These are phyloP conservation scores for Millerago galiae DNA, from an alignment of 805 yeast genomes.

Conservation along the genomic window DNA sequence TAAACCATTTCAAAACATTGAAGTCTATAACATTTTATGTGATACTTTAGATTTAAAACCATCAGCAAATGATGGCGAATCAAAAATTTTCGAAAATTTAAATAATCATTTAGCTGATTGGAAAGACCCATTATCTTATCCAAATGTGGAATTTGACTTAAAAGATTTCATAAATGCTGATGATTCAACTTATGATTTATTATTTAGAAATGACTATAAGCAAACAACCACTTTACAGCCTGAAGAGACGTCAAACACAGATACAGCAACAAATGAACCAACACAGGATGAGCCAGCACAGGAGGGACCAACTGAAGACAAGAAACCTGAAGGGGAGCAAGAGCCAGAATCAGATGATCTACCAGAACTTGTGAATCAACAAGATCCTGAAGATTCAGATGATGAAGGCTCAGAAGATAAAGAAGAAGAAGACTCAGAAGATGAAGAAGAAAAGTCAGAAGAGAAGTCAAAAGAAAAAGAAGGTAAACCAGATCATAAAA, in stretches of 20 bases:
- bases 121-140: constrained; percentile 43
- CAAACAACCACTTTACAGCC: constrained; percentile 13
- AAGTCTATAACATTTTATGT: constrained; percentile 71
- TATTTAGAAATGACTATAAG: constrained; percentile 22
- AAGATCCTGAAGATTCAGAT: too few relatives aligned
- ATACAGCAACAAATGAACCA: not conserved
- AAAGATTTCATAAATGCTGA: constrained; percentile 24
- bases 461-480: not conserved
- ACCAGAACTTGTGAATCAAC: too few relatives aligned
- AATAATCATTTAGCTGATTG: constrained; percentile 36
- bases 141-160: constrained; percentile 41
- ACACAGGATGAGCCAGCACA: not conserved
- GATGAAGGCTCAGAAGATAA: not conserved
- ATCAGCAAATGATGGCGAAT: constrained; percentile 54
- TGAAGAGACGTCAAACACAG: not conserved
- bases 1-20: constrained; percentile 64
- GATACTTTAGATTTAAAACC: constrained; percentile 49
- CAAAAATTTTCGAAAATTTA: constrained; percentile 18
- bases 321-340: too few relatives aligned
- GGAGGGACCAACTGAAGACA: too few relatives aligned
- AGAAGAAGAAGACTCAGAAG: not conserved
- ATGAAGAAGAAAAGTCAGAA: not conserved
- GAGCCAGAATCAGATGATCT: too few relatives aligned
- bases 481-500: not conserved
- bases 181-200: constrained; percentile 45